phyloP scores from a whole-genome alignment of 2,329 filamentous ascomycete genomes.

The Fusarium zealandicum region DNA sequence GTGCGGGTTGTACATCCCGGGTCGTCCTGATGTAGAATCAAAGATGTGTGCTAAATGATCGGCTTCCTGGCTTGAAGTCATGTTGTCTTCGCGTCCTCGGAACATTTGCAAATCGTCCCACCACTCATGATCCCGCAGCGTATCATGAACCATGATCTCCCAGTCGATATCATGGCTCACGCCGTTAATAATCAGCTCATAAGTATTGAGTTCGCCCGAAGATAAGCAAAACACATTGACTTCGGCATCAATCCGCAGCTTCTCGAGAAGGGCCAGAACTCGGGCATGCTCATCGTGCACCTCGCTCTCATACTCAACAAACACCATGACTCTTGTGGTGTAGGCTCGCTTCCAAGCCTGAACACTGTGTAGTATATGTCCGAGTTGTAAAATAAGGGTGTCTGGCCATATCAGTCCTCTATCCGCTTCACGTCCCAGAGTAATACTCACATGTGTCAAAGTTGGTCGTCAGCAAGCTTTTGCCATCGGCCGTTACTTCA shows the following conservation, averaged over 20 bases:
- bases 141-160: slow-evolving; percentile 67
- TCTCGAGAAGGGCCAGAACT: slow-evolving; percentile 77
- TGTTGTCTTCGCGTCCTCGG: slow-evolving; percentile 50
- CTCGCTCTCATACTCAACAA: slow-evolving; percentile 88
- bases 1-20: slow-evolving; percentile 55
- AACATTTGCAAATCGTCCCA: slow-evolving; percentile 76
- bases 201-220: slow-evolving; percentile 73
- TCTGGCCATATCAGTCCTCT: slow-evolving; percentile 49
- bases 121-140: slow-evolving; percentile 78
- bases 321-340: slow-evolving; percentile 78
- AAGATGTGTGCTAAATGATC: slow-evolving; percentile 54
- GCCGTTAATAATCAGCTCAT: slow-evolving; percentile 82
- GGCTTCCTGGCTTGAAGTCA: slow-evolving; percentile 53
- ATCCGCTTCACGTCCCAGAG: no score
- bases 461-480: slow-evolving; percentile 80
- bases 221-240: slow-evolving; percentile 84
- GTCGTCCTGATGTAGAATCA: slow-evolving; percentile 52
- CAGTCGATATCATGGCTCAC: slow-evolving; percentile 61
- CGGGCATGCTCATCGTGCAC: slow-evolving; percentile 79
- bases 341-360: slow-evolving; percentile 80
- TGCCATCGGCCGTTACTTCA: slow-evolving; percentile 72
- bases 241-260: slow-evolving; percentile 80
- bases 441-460: slow-evolving; percentile 80
- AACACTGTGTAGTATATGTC: slow-evolving; percentile 83
- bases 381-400: slow-evolving; percentile 83